A percentile compares a stretch with the other conserved stretches of the same genome.
Evolutionary conservation across 768 basidiomycete genomes (phyloP).

Genomic region (Asterophora lycoperdoides): DNA sequence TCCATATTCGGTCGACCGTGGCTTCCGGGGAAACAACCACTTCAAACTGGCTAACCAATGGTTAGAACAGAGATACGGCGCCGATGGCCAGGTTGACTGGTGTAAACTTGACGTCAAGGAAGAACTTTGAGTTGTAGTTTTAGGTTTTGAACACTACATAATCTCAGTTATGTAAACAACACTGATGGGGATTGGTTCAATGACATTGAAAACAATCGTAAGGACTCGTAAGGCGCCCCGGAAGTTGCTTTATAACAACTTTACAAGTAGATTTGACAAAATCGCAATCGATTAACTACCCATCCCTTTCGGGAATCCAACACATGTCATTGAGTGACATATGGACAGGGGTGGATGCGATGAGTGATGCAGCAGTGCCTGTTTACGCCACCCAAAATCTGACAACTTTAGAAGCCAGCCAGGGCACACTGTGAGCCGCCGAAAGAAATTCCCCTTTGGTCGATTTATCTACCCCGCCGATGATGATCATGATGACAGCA

Average conservation of each 20-base stretch:
- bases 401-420: no score
- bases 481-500: not conserved
- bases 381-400: conserved; percentile 3
- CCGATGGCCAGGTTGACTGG: conserved; percentile 71
- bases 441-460: not conserved
- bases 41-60: conserved; percentile 86
- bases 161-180: no score
- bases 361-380: conserved; percentile 2
- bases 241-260: no score
- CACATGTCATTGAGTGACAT: not conserved
- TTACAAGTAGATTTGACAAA: not conserved
- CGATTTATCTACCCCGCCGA: not conserved
- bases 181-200: no score
- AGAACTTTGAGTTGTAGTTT: conserved; percentile 17
- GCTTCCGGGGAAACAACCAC: conserved; percentile 87
- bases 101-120: conserved; percentile 32
- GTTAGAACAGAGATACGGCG: conserved; percentile 76
- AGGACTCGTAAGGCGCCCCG: not conserved
- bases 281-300: conserved; percentile 6
- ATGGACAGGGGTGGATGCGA: not conserved
- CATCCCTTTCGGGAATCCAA: no score
- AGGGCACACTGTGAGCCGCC: not conserved
- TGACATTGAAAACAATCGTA: not conserved
- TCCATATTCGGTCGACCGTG: conserved; percentile 69
- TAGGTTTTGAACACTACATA: conserved; percentile 1